Evolutionary conservation across 1,139 yeast genomes (phyloP).

Genomic region (Yamadazyma taylorii): DNA sequence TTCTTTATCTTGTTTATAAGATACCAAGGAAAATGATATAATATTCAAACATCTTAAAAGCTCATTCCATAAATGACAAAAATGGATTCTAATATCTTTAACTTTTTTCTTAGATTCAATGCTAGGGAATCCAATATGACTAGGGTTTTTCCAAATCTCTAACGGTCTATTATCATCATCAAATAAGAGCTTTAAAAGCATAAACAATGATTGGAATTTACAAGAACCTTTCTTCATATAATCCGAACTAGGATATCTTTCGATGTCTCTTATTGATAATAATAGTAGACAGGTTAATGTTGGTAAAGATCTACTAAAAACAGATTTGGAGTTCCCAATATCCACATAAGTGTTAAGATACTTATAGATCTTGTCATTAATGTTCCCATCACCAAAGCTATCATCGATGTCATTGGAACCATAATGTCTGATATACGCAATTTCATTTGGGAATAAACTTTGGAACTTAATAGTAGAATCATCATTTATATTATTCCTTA

Average conservation of each 20-base stretch:
- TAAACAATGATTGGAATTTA: constrained; percentile 12
- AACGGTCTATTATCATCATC: constrained; percentile 20
- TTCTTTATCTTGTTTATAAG: constrained; percentile 23
- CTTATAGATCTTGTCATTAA: constrained; percentile 17
- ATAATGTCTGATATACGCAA: constrained; percentile 19
- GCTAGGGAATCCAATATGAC: constrained; percentile 22
- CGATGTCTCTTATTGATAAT: constrained; percentile 24
- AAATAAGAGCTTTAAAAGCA: constrained; percentile 18
- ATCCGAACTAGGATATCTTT: constrained; percentile 11
- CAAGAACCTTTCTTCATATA: constrained; percentile 5
- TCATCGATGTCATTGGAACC: constrained; percentile 11
- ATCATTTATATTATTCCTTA: constrained; percentile 14
- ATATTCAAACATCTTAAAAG: constrained; percentile 34
- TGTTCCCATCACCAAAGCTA: background rate
- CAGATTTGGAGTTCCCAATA: background rate
- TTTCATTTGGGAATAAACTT: constrained; percentile 28
- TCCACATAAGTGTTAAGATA: constrained; percentile 6
- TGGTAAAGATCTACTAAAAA: constrained; percentile 21
- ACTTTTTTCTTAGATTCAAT: constrained; percentile 19
- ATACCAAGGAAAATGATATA: constrained; percentile 28
- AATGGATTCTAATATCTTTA: constrained; percentile 30
- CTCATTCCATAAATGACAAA: constrained; percentile 40
- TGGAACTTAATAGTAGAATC: constrained; percentile 18
- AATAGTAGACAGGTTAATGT: constrained; percentile 25
- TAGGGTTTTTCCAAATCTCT: constrained; percentile 43